Evolutionary conservation across 164 flowering plant genomes (phyloP).

Genomic region (Paratinospora sagittata): DNA sequence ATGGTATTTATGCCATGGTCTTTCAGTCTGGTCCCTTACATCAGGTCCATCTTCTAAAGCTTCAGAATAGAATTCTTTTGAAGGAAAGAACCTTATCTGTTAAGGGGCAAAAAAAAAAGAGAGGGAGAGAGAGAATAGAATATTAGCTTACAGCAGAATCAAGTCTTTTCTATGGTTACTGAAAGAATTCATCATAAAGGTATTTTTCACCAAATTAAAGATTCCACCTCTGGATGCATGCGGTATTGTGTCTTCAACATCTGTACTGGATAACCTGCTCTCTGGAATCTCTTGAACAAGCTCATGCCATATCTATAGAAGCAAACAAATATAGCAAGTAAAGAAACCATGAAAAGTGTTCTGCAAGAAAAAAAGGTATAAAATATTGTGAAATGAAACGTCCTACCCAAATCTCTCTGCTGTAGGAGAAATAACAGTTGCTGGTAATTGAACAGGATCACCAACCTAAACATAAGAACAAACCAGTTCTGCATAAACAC

Average conservation of each 20-base stretch:
- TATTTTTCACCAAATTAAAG: background rate
- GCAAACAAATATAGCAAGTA: background rate
- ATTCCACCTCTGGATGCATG: slow-evolving; percentile 89
- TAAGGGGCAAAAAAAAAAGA: too few species aligned
- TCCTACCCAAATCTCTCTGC: slow-evolving; percentile 75
- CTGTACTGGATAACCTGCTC: slow-evolving; percentile 86
- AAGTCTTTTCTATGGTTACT: background rate
- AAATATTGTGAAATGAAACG: background rate
- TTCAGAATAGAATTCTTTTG: slow-evolving; percentile 74
- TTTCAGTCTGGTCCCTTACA: slow-evolving; percentile 46
- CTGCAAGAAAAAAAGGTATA: background rate
- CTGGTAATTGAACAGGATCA: slow-evolving; percentile 94
- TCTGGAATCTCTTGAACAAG: slow-evolving; percentile 84
- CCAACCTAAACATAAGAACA: slow-evolving; percentile 55
- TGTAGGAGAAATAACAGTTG: slow-evolving; percentile 79
- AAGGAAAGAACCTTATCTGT: slow-evolving; percentile 90
- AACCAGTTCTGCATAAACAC: background rate
- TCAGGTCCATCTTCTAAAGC: slow-evolving; percentile 79
- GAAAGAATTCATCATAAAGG: background rate
- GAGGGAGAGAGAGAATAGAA: background rate
- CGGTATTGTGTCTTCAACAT: slow-evolving; percentile 96
- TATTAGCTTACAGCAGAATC: background rate
- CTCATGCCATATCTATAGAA: slow-evolving; percentile 69
- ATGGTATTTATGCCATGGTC: slow-evolving; percentile 66
- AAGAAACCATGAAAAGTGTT: background rate